A percentile compares a stretch with the other conserved stretches of the same genome.
phyloP scores from a whole-genome alignment of 1,284 basidiomycete genomes.

The Anthracocystis panici-leucophaei region DNA sequence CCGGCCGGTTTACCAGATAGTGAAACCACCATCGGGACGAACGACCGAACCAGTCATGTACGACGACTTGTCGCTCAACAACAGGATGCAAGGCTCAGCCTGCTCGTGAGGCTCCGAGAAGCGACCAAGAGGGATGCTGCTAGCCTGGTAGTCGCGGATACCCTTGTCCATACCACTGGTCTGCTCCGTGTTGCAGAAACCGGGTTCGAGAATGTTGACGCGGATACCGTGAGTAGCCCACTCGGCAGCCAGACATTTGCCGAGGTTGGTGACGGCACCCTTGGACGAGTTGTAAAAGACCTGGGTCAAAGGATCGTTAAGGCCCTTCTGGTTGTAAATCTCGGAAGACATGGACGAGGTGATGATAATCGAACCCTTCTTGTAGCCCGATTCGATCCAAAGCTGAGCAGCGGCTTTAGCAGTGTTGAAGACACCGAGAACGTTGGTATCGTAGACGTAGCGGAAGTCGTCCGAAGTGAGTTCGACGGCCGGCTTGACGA shows the following conservation, averaged over 20 bases:
- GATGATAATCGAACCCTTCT: constrained; percentile 69
- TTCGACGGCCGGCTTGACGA: constrained; percentile 69
- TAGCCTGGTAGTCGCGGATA: constrained; percentile 68
- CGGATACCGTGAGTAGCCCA: constrained; percentile 68
- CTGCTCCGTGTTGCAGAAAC: constrained; percentile 70
- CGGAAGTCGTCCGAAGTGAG: constrained; percentile 67
- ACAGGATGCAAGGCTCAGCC: constrained; percentile 64
- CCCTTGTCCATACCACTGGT: constrained; percentile 68
- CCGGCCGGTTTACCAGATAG: constrained; percentile 56
- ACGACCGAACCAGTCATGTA: constrained; percentile 65
- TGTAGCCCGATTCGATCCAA: constrained; percentile 67
- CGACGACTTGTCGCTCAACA: constrained; percentile 66
- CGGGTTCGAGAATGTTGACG: constrained; percentile 68
- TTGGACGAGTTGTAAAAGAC: constrained; percentile 69
- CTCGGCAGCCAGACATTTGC: constrained; percentile 69
- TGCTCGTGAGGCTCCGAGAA: constrained; percentile 69
- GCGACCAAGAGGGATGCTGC: constrained; percentile 64
- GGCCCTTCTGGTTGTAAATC: constrained; percentile 69
- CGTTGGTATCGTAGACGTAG: constrained; percentile 69
- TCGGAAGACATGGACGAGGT: constrained; percentile 69
- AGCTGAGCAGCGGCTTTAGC: constrained; percentile 67
- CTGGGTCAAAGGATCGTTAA: constrained; percentile 66
- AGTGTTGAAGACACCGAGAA: constrained; percentile 69
- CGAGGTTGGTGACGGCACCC: constrained; percentile 69
- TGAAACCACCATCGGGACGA: constrained; percentile 68